Evolutionary conservation across 2,329 filamentous ascomycete species (phyloP), one percentile per base, ranked within the genome.

Genomic region (Botrytis fabae): DNA sequence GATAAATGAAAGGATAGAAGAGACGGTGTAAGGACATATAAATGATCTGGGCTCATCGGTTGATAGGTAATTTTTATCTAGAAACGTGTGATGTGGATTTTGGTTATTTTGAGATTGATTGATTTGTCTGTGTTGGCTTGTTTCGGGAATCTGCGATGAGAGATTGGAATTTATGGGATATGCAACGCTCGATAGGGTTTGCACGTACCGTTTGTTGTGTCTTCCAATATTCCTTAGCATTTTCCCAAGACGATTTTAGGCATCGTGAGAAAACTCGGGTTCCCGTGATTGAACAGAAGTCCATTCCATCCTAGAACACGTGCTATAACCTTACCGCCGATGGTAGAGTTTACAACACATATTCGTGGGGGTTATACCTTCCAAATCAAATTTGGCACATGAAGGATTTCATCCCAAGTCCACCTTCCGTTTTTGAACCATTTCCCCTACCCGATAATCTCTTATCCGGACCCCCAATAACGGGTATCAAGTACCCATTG

Each of bases 141-240:
- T 65, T 48, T 65, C 63, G 63, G 63, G 44, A 51, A 65, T 65
- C 44, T 65, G 63, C 63, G 63, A 65, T 48, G 44, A 32, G 62
- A 46, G 25, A 48, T 48, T 65, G 28, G 48, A 28, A 32, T 65
- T 48, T 35, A 65, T 65, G 42, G 62, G 42, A 63, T 64, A 32
- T 40, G 18, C 18, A 20, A 20, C 8, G 40, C 42, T 28, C 4
- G 14, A 59, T 59, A 35, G 54, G 38, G 35, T 40, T 40, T 25
- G 14, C 28, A 25, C 20, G 44, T 38, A 48, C 42, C 44, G 42
- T 48, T 8, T 14, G 16, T 0, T 22, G 25, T 14, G 12, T 28
- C 25, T 48, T 14, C 28, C 20, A 22, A 64, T 46, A 25, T 46
- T 46, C 44, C 18, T 9, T 7, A 25, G 10, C 6, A 60, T 38